Evolutionary conservation across 2,329 filamentous ascomycete genomes (phyloP), one percentile per base, ranked within the genome.

Genomic region (Monilinia laxa): DNA sequence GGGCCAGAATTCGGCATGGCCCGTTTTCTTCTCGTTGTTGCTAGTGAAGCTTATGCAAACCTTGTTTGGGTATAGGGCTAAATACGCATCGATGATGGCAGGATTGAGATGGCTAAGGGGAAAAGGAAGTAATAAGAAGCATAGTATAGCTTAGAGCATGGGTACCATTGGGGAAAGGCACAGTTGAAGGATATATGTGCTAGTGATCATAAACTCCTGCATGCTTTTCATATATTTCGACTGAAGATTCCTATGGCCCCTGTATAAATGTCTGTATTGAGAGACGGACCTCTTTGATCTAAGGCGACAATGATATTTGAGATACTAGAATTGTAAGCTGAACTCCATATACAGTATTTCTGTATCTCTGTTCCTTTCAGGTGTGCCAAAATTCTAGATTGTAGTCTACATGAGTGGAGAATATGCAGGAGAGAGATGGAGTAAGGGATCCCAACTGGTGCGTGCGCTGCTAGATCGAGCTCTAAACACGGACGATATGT

Each of bases 31-130:
- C 9, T 42, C 20, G 38, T 12, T 20, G 14, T 9, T 16, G 51
- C 40, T 55, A n/a, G 16, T 52, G 20, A 52, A 59, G 45, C 45
- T 59, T 59, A n/a, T 59, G 18, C 20, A 40, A n/a, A 58, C 23
- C 35, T 9, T 52, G 47, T 23, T 52, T 45, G 64, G 35, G 28
- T 23, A 62, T 47, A 38, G 52, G 52, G 23, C 14, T 56, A 35
- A 56, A 56, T 42, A 3, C 52, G 23, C 42, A 23, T 20, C n/a
- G 28, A 38, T 49, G 57, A 59, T n/a, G 25, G 28, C 31, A 14
- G 45, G 57, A 25, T 38, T 35, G 42, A 12, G 25, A 38, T 20
- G 9, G 23, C 47, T 25, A 49, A 49, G 3, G 40, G 28, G 12
- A 20, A 49, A 35, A 56, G 9, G 18, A 6, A 28, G 35, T 4